Evolutionary conservation across 257 asterid genomes (phyloP).

Genomic region (Vinca minor): DNA sequence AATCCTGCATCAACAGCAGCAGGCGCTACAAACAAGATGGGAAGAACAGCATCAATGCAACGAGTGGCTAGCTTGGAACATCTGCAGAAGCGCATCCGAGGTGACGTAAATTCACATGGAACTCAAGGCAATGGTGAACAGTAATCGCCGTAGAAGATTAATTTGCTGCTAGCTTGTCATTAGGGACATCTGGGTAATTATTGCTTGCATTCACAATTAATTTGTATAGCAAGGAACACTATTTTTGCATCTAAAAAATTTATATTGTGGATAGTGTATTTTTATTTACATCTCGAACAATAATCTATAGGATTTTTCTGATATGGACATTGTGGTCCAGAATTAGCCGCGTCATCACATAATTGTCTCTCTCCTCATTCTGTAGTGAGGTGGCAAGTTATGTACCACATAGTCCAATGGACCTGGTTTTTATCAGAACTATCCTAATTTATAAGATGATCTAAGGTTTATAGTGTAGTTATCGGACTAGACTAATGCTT

Average conservation of each 20-base stretch:
- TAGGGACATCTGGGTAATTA: slow-evolving; percentile 4
- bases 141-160: neutral
- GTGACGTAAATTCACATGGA: slow-evolving; percentile 33
- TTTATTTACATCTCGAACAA: neutral
- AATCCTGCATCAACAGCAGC: slow-evolving; percentile 25
- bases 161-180: neutral
- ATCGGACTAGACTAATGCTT: too few relatives aligned
- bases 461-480: too few relatives aligned
- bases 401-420: too few relatives aligned
- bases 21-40: slow-evolving; percentile 26
- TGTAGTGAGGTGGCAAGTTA: too few relatives aligned
- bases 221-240: slow-evolving; percentile 5
- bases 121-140: slow-evolving; percentile 28
- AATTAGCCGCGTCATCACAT: too few relatives aligned
- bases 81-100: slow-evolving; percentile 76
- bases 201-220: neutral
- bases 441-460: too few relatives aligned
- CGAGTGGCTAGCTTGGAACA: slow-evolving; percentile 94
- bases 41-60: slow-evolving; percentile 61
- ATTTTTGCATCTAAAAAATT: slow-evolving; percentile 9
- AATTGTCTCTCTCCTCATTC: too few relatives aligned
- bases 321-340: too few relatives aligned
- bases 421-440: too few relatives aligned
- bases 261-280: neutral
- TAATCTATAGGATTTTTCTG: neutral